phyloP scores from a whole-genome alignment of 2,329 filamentous ascomycete species.

The Penicillium sp. region DNA sequence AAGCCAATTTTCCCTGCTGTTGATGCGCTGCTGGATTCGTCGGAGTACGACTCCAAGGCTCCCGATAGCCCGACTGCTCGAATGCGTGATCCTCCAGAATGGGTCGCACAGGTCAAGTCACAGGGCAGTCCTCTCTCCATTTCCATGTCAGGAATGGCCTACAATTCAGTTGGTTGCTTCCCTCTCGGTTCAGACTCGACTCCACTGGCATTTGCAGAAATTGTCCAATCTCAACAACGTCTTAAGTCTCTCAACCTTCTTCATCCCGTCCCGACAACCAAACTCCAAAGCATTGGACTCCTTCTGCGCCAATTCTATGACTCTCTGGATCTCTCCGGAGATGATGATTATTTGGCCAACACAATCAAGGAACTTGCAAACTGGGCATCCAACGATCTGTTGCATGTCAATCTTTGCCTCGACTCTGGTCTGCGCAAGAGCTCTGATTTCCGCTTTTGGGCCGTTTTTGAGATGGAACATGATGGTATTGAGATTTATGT shows the following conservation, averaged over 20 bases:
- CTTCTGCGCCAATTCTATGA: constrained; percentile 34
- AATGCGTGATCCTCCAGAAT: constrained; percentile 33
- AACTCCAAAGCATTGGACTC: constrained; percentile 36
- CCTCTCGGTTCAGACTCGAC: constrained; percentile 47
- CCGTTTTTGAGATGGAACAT: constrained; percentile 38
- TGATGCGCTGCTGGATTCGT: constrained; percentile 27
- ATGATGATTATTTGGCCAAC: constrained; percentile 22
- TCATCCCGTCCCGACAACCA: constrained; percentile 35
- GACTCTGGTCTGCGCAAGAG: constrained; percentile 44
- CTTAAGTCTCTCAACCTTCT: constrained; percentile 44
- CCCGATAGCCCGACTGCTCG: constrained; percentile 8
- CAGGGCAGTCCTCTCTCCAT: constrained; percentile 39
- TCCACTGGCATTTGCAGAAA: constrained; percentile 43
- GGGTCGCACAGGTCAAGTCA: constrained; percentile 33
- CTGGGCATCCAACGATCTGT: constrained; percentile 25
- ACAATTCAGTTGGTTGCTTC: constrained; percentile 46
- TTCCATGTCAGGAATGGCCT: constrained; percentile 38
- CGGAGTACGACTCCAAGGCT: constrained; percentile 12
- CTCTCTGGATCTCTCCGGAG: constrained; percentile 21
- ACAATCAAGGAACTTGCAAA: constrained; percentile 33
- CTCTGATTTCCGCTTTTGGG: constrained; percentile 41
- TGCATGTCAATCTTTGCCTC: constrained; percentile 38
- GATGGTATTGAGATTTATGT: constrained; percentile 42
- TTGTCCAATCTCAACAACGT: constrained; percentile 46
- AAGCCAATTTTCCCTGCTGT: constrained; percentile 28